A percentile compares a stretch with the other conserved stretches of the same genome.
Evolutionary conservation across 2,329 filamentous ascomycete species (phyloP).

Genomic region (Hymenoscyphus repandus): DNA sequence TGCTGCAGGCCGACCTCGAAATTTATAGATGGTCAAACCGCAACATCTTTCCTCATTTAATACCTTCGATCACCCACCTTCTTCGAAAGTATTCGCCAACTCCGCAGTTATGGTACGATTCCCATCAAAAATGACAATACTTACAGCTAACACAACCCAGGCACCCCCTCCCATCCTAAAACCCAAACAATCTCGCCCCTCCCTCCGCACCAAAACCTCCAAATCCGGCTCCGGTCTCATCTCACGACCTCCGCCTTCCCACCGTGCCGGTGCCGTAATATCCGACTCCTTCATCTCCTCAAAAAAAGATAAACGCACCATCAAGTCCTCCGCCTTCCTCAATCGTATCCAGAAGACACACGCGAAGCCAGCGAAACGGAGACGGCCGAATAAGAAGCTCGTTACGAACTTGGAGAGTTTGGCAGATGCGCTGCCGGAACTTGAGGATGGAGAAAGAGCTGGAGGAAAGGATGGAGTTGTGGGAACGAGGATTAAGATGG

Average conservation of each 20-base stretch:
- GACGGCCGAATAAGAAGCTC: constrained; percentile 72
- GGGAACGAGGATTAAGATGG: constrained; percentile 56
- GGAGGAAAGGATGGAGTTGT: constrained; percentile 42
- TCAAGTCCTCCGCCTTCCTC: constrained; percentile 77
- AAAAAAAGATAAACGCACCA: constrained; percentile 78
- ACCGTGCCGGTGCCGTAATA: constrained; percentile 44
- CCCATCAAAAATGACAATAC: constrained; percentile 11
- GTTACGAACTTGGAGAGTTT: constrained; percentile 69
- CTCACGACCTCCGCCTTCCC: constrained; percentile 18
- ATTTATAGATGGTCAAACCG: no score
- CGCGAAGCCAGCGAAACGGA: constrained; percentile 51
- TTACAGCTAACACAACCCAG: constrained; percentile 26
- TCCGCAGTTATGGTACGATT: constrained; percentile 15
- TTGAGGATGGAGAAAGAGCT: constrained; percentile 37
- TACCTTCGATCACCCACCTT: background rate
- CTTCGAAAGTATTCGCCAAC: background rate
- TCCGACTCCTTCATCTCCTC: constrained; percentile 58
- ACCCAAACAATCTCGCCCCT: constrained; percentile 38
- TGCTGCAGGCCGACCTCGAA: no score
- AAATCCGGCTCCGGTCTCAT: constrained; percentile 40
- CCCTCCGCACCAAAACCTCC: constrained; percentile 51
- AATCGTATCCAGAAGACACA: constrained; percentile 64
- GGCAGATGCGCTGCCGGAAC: constrained; percentile 69
- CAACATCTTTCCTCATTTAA: background rate
- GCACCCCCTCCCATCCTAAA: constrained; percentile 43